These are phyloP conservation scores for Xylaria sp. DNA, from an alignment of 2,329 filamentous ascomycete genomes.

Conservation along the genomic window DNA sequence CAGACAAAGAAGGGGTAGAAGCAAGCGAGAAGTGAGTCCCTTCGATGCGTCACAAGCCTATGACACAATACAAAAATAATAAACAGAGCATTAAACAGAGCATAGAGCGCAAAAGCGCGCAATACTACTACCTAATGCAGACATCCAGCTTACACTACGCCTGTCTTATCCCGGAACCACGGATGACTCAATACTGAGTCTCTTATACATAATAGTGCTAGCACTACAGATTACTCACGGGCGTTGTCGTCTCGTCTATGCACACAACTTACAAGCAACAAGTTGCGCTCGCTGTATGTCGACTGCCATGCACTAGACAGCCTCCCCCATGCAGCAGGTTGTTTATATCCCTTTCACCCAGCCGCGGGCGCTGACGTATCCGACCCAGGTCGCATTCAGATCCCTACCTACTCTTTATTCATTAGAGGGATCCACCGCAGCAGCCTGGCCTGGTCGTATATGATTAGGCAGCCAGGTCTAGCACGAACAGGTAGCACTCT, in stretches of 20 bases:
- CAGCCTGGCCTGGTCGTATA: not conserved
- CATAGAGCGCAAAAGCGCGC: not conserved
- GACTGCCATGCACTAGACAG: not conserved
- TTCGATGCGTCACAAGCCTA: not conserved
- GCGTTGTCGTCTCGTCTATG: not conserved
- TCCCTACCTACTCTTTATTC: not conserved
- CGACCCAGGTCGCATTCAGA: not conserved
- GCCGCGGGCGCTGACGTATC: constrained; percentile 7
- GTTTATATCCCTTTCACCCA: not conserved
- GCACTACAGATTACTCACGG: too few species aligned
- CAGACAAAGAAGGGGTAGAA: not conserved
- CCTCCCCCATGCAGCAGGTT: not conserved
- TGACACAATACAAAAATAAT: not conserved
- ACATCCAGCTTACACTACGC: not conserved
- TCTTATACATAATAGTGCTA: too few species aligned
- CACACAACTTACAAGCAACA: not conserved
- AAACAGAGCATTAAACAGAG: not conserved
- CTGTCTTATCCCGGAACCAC: not conserved
- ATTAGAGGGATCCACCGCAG: not conserved
- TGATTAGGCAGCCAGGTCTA: constrained; percentile 19
- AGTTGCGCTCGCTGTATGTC: not conserved
- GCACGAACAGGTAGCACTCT: not conserved
- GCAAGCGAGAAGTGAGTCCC: not conserved
- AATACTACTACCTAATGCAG: not conserved
- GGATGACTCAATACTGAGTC: not conserved